Evolutionary conservation across 371 early-diverging fungal genomes (phyloP).

Genomic region (Circinella umbellata): DNA sequence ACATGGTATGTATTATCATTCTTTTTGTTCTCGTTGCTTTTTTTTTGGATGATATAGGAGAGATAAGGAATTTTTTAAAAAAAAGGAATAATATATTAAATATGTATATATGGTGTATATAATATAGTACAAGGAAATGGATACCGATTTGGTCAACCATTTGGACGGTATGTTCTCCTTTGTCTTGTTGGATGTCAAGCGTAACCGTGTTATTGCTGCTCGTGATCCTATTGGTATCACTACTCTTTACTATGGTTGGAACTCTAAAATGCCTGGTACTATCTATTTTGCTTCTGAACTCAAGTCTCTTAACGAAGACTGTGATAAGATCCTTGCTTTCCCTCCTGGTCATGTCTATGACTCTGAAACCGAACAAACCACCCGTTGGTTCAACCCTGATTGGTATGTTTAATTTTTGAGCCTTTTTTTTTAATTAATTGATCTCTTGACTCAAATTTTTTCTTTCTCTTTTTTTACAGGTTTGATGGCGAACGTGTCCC

Average conservation of each 20-base stretch:
- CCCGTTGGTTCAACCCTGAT: conserved; percentile 86
- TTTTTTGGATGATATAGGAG: too few relatives aligned
- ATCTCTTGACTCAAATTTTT: not conserved
- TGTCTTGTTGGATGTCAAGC: conserved; percentile 85
- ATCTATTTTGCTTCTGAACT: conserved; percentile 94
- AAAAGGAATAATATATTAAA: not conserved
- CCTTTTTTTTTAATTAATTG: not conserved
- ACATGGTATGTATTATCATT: conserved; percentile 67
- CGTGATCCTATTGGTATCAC: conserved; percentile 98
- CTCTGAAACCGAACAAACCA: conserved; percentile 76
- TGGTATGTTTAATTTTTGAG: conserved; percentile 60
- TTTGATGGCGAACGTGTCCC: conserved; percentile 71
- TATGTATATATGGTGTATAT: not conserved
- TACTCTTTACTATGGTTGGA: conserved; percentile 94
- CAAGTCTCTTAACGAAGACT: conserved; percentile 92
- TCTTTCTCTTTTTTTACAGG: not conserved
- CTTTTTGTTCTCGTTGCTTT: not conserved
- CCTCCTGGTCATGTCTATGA: conserved; percentile 94
- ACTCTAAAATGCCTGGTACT: conserved; percentile 79
- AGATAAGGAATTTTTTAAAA: too few relatives aligned
- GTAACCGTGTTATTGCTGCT: conserved; percentile 85
- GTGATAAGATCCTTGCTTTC: conserved; percentile 94
- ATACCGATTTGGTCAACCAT: conserved; percentile 73
- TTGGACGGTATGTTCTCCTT: conserved; percentile 97
- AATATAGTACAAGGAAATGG: conserved; percentile 85